A percentile compares a stretch with the other conserved stretches of the same genome.
Evolutionary conservation across 2,329 filamentous ascomycete genomes (phyloP).

Genomic region (Dichotomopilus funicola): DNA sequence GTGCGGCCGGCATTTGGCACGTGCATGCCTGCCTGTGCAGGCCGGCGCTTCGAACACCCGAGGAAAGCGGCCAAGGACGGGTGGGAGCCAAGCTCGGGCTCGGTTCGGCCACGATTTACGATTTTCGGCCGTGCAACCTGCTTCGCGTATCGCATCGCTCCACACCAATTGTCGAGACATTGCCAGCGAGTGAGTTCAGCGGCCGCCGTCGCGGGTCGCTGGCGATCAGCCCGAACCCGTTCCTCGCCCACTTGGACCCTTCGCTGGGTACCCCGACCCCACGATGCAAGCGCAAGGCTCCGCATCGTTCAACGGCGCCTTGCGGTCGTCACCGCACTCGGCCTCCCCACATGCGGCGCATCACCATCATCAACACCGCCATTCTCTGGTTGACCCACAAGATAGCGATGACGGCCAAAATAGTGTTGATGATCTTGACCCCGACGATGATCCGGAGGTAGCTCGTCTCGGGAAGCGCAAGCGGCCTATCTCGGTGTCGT

Average conservation of each 20-base stretch:
- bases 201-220: neutral
- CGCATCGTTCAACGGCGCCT: slow-evolving; percentile 17
- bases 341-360: slow-evolving; percentile 28
- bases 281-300: slow-evolving; percentile 23
- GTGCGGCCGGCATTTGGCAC: no score
- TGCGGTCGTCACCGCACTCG: slow-evolving; percentile 17
- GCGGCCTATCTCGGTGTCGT: slow-evolving; percentile 56
- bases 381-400: slow-evolving; percentile 27
- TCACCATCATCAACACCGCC: slow-evolving; percentile 22
- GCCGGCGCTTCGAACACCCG: no score
- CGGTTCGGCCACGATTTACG: no score
- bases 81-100: no score
- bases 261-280: slow-evolving; percentile 12
- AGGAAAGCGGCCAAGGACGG: no score
- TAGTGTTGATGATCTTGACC: slow-evolving; percentile 39
- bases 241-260: no score
- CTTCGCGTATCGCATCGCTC: no score
- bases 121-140: no score
- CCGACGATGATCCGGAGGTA: slow-evolving; percentile 39
- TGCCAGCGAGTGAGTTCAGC: neutral
- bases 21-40: no score
- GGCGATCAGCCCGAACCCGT: neutral
- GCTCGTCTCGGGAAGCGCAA: slow-evolving; percentile 50
- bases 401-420: slow-evolving; percentile 47
- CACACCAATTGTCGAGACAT: neutral